These are phyloP conservation scores for Talaromyces sp. DNA, from an alignment of 2,329 filamentous ascomycete genomes.

Conservation along the genomic window DNA sequence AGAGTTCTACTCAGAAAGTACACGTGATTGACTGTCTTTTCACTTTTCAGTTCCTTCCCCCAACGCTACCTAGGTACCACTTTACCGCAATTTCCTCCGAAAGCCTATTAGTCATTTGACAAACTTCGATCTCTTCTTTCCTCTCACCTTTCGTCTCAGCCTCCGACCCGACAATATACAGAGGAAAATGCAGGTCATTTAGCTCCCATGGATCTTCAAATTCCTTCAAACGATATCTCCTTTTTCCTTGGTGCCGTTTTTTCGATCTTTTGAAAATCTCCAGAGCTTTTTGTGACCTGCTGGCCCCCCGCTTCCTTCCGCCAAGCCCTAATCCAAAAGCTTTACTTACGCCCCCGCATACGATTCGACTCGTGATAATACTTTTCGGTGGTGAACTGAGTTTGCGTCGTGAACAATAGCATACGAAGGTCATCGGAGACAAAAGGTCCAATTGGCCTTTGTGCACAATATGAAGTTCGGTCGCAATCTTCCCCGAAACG, in stretches of 20 bases:
- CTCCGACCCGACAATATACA: background rate
- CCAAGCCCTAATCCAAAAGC: slow-evolving; percentile 6
- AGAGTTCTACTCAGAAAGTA: background rate
- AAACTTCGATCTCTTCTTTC: background rate
- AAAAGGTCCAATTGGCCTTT: background rate
- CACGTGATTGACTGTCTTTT: slow-evolving; percentile 1
- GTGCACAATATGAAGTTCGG: slow-evolving; percentile 50
- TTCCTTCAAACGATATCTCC: background rate
- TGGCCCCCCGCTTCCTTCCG: background rate
- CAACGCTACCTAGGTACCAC: too few species aligned
- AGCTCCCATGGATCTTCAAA: slow-evolving; percentile 4
- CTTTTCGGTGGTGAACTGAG: background rate
- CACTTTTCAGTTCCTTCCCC: background rate
- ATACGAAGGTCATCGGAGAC: background rate
- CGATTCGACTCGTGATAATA: background rate
- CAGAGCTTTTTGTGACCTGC: background rate
- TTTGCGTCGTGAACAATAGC: background rate
- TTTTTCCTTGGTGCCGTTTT: slow-evolving; percentile 22
- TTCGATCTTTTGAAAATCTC: background rate
- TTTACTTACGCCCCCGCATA: background rate
- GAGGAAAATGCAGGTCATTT: background rate
- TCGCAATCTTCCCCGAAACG: slow-evolving; percentile 49
- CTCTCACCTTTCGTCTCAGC: background rate
- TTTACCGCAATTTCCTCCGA: slow-evolving; percentile 1
- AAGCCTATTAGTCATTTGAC: slow-evolving; percentile 7